phyloP scores from a whole-genome alignment of 2,329 filamentous ascomycete genomes.

The Didymosphaeria variabile region DNA sequence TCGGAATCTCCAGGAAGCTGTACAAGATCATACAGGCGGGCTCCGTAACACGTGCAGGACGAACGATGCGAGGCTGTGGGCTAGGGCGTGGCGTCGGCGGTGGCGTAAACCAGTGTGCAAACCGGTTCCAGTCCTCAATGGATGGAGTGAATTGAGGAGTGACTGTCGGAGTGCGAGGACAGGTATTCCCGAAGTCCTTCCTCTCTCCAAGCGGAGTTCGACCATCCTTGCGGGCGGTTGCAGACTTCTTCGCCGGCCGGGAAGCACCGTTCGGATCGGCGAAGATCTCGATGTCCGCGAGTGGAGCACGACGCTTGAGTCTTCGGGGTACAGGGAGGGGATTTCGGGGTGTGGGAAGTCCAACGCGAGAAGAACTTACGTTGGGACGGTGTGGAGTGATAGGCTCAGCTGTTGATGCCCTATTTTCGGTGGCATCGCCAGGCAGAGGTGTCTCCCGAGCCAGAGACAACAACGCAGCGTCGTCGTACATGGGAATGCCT shows the following conservation, averaged over 20 bases:
- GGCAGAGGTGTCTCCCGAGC: conserved; percentile 1
- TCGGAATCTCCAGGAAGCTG: conserved; percentile 23
- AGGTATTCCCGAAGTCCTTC: conserved; percentile 3
- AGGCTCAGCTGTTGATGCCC: not conserved
- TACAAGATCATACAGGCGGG: conserved; percentile 31
- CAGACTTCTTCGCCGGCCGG: not conserved
- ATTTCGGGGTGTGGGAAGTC: not conserved
- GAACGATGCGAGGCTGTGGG: not conserved
- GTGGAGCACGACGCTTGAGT: not conserved
- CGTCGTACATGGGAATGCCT: not conserved
- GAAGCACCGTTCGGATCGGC: not conserved
- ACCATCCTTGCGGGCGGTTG: not conserved
- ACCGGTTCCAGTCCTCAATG: not conserved
- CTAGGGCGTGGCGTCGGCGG: not conserved
- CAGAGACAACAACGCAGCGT: not conserved
- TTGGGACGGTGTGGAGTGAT: not conserved
- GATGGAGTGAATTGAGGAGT: not conserved
- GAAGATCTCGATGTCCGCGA: not conserved
- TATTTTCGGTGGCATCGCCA: not conserved
- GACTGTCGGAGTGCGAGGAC: not conserved
- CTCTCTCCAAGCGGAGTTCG: conserved; percentile 6
- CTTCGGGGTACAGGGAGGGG: not conserved
- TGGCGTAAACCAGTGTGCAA: not conserved
- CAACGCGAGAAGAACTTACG: not conserved
- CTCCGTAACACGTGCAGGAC: not conserved